phyloP scores from a whole-genome alignment of 192 early-diverging fungal species.

The Phlyctochytrium planicorne region DNA sequence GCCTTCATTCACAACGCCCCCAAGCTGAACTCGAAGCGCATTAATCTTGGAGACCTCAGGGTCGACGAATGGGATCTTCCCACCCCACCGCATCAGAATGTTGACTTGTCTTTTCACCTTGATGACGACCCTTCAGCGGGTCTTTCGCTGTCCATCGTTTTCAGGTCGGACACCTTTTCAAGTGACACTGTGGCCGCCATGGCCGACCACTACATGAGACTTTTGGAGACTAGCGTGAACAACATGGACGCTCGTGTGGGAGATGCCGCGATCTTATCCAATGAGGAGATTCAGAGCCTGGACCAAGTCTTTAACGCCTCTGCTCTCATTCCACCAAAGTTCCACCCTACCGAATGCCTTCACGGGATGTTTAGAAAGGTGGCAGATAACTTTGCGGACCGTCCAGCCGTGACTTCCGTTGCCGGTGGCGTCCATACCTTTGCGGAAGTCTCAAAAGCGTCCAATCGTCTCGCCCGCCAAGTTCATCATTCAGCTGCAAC shows the following conservation, averaged over 20 bases:
- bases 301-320: not conserved
- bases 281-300: not conserved
- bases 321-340: not conserved
- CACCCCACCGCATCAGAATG: not conserved
- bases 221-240: not conserved
- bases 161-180: not conserved
- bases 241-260: not conserved
- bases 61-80: no score
- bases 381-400: no score
- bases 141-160: not conserved
- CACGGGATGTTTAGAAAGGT: no score
- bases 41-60: not conserved
- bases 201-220: not conserved
- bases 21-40: not conserved
- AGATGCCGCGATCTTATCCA: not conserved
- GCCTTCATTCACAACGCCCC: not conserved
- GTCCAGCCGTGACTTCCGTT: no score
- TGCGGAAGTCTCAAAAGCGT: no score
- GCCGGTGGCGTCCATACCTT: no score
- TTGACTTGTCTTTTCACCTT: not conserved
- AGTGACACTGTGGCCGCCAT: not conserved
- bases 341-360: no score
- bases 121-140: constrained; percentile 4
- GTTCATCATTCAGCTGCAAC: no score
- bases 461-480: no score